Percentiles rank a stretch among this genome's conserved stretches.
Conservation (phyloP, 2,329 filamentous ascomycete genomes). For the Aspergillus udagawae region DNA sequence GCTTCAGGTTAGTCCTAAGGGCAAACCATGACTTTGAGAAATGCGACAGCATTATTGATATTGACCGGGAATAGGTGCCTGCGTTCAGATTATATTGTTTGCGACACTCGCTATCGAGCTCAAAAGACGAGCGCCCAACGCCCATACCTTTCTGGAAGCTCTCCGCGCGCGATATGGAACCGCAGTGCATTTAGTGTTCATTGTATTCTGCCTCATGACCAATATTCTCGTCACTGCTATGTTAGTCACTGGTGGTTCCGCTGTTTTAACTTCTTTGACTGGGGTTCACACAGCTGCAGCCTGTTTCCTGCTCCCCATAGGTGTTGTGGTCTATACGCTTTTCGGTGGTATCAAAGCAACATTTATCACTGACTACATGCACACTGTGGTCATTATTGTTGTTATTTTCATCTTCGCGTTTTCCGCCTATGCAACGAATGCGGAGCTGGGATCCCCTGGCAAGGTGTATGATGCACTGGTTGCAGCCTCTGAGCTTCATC, state of each 20-base stretch:
- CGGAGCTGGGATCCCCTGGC: conserved; percentile 67
- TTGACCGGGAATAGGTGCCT: conserved; percentile 51
- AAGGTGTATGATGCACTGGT: conserved; percentile 75
- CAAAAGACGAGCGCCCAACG: conserved; percentile 81
- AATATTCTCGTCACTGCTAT: conserved; percentile 86
- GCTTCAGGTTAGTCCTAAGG: conserved; percentile 52
- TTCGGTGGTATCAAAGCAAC: conserved; percentile 78
- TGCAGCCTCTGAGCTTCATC: conserved; percentile 63
- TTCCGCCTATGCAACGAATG: conserved; percentile 72
- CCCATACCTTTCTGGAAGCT: conserved; percentile 74
- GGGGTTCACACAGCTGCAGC: conserved; percentile 75
- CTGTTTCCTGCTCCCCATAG: conserved; percentile 76
- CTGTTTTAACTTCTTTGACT: conserved; percentile 67
- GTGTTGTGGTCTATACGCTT: conserved; percentile 75
- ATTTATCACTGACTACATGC: conserved; percentile 79
- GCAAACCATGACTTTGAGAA: conserved; percentile 25
- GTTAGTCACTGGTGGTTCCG: conserved; percentile 78
- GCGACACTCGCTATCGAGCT: conserved; percentile 86
- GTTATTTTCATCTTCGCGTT: conserved; percentile 85
- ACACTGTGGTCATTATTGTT: conserved; percentile 69
- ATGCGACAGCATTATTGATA: conserved; percentile 50
- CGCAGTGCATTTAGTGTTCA: conserved; percentile 70
- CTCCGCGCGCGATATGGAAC: conserved; percentile 76
- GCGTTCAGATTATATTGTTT: conserved; percentile 83
- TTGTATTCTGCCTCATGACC: conserved; percentile 76